Evolutionary conservation across 371 early-diverging fungal species (phyloP).

Genomic region (Rozella allomycis): DNA sequence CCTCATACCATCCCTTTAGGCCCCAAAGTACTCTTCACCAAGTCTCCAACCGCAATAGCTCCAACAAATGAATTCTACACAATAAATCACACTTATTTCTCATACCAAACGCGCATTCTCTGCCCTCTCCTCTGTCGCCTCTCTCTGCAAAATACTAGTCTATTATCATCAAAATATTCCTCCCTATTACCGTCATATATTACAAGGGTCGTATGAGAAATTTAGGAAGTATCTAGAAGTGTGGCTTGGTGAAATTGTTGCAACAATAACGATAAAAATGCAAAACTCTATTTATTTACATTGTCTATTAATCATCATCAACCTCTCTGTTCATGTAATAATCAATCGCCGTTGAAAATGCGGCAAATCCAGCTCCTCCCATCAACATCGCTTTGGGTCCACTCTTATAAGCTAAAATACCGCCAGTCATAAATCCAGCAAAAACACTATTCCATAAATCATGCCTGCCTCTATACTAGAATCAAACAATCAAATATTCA

Average conservation of each 20-base stretch:
- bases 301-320: too few relatives aligned
- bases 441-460: constrained; percentile 68
- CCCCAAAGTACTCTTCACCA: constrained; percentile 65
- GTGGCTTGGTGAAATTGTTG: too few relatives aligned
- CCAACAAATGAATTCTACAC: constrained; percentile 67
- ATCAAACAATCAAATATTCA: background rate
- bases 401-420: constrained; percentile 35
- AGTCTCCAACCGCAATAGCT: constrained; percentile 90
- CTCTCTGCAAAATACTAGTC: constrained; percentile 28
- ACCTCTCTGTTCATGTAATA: constrained; percentile 29
- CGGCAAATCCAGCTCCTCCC: constrained; percentile 85
- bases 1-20: constrained; percentile 39
- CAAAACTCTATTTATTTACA: too few relatives aligned
- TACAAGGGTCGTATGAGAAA: too few relatives aligned
- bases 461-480: constrained; percentile 77
- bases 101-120: constrained; percentile 90
- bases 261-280: too few relatives aligned
- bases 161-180: background rate
- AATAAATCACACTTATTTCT: background rate
- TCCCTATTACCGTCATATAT: too few relatives aligned
- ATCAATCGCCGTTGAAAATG: constrained; percentile 80
- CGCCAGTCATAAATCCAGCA: constrained; percentile 87
- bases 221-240: too few relatives aligned
- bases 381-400: constrained; percentile 16
- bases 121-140: constrained; percentile 83